Evolutionary conservation across 164 flowering plant species (phyloP), one percentile per base, ranked within the genome.

Genomic region (Macadamia tetraphylla): DNA sequence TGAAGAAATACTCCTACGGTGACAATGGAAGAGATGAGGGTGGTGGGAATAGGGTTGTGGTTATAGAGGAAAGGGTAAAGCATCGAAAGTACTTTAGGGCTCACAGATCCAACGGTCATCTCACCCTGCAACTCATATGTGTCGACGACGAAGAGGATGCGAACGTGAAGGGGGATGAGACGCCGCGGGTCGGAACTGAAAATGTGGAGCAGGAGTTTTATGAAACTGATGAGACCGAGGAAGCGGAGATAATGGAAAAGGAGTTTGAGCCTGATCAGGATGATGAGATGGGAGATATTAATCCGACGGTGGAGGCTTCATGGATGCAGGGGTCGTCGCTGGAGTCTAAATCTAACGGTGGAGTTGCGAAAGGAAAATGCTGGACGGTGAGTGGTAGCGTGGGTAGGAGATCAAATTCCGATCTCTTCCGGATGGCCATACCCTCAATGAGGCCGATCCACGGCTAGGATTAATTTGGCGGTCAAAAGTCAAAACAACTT

Each of bases 21-120:
- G 23, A 23, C 23, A 23, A 23, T 23, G 23, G 23, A 23, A 23
- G 23, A 23, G 23, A 23, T 23, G 23, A 23, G 23, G 23, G 23
- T 23, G 23, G 23, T 14, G 8, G 53, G n/a, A 12, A 73, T 76
- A 29, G 84, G 88, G 2, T 84, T 53, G 62, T 81, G 23, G 76
- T 84, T 31, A 74, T n/a, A 12, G 75, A 68, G 60, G 78, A 72
- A 69, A 74, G 60, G 60, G 75, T 76, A 15, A 71, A 65, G 62
- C 81, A 76, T 29, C 81, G 71, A 53, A 81, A 80, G 58, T 79
- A 65, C 73, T 71, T 84, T 31, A 57, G 73, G 14, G 79, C 85
- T 0, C 68, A 65, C 55, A 69, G 87, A 6, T 69, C 76, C 48
- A 58, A 77, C 29, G 85, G 85, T 6, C 81, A 85, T 1, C 76